These are phyloP conservation scores for Helotiales sp. DNA, from an alignment of 2,329 filamentous ascomycete genomes.

Conservation along the genomic window DNA sequence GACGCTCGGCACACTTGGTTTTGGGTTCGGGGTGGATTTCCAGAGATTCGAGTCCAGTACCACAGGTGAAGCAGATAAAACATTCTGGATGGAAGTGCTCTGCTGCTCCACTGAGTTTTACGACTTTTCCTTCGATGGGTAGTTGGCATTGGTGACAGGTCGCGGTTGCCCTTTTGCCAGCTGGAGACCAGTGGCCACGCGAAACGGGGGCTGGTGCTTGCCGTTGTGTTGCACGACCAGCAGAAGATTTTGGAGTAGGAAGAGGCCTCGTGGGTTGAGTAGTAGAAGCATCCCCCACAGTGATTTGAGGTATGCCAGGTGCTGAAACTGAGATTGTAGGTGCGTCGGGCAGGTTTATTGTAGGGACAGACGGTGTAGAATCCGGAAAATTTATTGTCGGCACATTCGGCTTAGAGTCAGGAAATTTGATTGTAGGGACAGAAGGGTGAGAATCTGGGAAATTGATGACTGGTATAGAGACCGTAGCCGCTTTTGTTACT, in stretches of 20 bases:
- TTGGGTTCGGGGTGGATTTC: conserved; percentile 95
- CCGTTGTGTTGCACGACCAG: conserved; percentile 40
- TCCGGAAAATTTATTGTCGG: conserved; percentile 33
- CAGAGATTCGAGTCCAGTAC: conserved; percentile 87
- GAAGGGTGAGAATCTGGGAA: conserved; percentile 47
- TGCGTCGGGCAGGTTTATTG: conserved; percentile 50
- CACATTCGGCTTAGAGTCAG: conserved; percentile 21
- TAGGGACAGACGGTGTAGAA: conserved; percentile 35
- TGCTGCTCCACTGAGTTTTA: conserved; percentile 74
- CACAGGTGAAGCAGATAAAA: conserved; percentile 87
- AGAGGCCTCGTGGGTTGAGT: conserved; percentile 40
- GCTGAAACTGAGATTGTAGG: conserved; percentile 37
- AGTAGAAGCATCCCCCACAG: conserved; percentile 23
- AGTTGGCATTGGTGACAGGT: conserved; percentile 83
- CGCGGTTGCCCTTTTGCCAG: conserved; percentile 63
- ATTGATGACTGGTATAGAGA: conserved; percentile 58
- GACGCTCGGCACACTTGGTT: conserved; percentile 68
- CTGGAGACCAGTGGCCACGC: conserved; percentile 60
- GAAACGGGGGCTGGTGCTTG: conserved; percentile 42
- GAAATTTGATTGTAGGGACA: conserved; percentile 30
- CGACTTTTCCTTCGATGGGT: conserved; percentile 88
- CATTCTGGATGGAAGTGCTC: conserved; percentile 91
- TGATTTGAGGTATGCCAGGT: conserved; percentile 45
- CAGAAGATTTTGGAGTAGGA: conserved; percentile 46
- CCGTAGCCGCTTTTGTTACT: conserved; percentile 46